phyloP scores from a whole-genome alignment of 805 yeast species.

The Hanseniaspora taiwanica region DNA sequence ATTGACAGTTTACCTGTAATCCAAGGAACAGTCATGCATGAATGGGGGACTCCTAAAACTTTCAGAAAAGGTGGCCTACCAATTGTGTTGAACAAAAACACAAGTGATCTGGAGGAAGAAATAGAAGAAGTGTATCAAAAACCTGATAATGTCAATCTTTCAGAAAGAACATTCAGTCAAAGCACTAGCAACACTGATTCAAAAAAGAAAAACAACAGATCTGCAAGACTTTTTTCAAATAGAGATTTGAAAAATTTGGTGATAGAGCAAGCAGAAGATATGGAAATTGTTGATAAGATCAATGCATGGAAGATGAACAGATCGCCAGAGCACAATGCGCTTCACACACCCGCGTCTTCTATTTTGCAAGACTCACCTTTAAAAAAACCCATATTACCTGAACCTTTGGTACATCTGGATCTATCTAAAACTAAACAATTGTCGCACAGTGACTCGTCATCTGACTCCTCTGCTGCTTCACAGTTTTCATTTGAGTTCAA shows the following conservation, averaged over 20 bases:
- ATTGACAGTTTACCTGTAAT: constrained; percentile 1
- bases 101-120: neutral
- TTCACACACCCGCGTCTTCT: no score
- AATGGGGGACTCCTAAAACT: constrained; percentile 5
- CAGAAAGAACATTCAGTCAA: neutral
- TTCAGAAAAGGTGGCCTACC: constrained; percentile 4
- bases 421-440: no score
- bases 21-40: constrained; percentile 6
- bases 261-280: constrained; percentile 1
- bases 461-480: constrained; percentile 7
- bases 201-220: constrained; percentile 4
- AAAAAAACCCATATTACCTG: no score
- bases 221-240: constrained; percentile 5
- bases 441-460: neutral
- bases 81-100: constrained; percentile 1
- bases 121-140: neutral
- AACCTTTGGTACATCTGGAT: no score
- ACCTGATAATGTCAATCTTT: neutral
- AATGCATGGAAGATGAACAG: constrained; percentile 2
- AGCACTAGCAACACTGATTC: neutral
- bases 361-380: no score
- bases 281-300: constrained; percentile 3
- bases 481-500: constrained; percentile 39
- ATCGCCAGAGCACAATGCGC: constrained; percentile 2
- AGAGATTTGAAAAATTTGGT: constrained; percentile 4